phyloP scores from a whole-genome alignment of 352 stramenopile species.

The Phytophthora multivora region DNA sequence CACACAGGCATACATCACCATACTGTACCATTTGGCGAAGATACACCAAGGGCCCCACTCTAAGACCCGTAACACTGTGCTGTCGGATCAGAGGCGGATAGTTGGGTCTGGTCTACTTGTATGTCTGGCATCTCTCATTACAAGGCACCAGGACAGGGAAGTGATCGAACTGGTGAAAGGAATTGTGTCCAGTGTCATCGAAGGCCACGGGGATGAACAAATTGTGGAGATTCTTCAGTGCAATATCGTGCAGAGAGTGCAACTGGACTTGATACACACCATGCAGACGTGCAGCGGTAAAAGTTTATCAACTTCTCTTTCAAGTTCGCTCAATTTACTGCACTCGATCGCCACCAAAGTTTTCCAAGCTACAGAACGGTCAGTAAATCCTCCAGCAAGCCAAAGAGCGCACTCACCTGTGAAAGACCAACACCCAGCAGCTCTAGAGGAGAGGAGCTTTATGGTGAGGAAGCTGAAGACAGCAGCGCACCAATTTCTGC shows the following conservation, averaged over 20 bases:
- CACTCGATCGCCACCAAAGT: slow-evolving; percentile 21
- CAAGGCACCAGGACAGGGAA: slow-evolving; percentile 27
- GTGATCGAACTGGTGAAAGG: slow-evolving; percentile 59
- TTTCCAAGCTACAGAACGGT: slow-evolving; percentile 15
- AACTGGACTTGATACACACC: slow-evolving; percentile 32
- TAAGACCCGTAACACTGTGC: slow-evolving; percentile 25
- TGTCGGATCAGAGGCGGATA: slow-evolving; percentile 56
- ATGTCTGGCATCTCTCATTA: slow-evolving; percentile 52
- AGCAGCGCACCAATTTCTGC: slow-evolving; percentile 26
- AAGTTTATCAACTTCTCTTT: neutral
- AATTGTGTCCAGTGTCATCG: slow-evolving; percentile 50
- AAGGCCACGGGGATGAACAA: slow-evolving; percentile 47
- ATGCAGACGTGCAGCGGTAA: slow-evolving; percentile 11
- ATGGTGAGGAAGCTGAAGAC: slow-evolving; percentile 31
- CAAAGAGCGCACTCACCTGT: neutral
- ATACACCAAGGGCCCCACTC: slow-evolving; percentile 17
- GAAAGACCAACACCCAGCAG: neutral
- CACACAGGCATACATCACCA: slow-evolving; percentile 59
- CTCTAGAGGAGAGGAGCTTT: slow-evolving; percentile 19
- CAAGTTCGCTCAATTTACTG: slow-evolving; percentile 28
- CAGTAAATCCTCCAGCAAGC: slow-evolving; percentile 1
- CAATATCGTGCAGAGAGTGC: slow-evolving; percentile 60
- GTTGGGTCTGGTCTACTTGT: slow-evolving; percentile 60
- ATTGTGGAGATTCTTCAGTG: slow-evolving; percentile 64
- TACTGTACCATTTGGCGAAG: slow-evolving; percentile 61